Percentiles rank a stretch among this genome's conserved stretches.
Conservation (phyloP, 1,284 basidiomycete genomes). For the Pascua guehoae region DNA sequence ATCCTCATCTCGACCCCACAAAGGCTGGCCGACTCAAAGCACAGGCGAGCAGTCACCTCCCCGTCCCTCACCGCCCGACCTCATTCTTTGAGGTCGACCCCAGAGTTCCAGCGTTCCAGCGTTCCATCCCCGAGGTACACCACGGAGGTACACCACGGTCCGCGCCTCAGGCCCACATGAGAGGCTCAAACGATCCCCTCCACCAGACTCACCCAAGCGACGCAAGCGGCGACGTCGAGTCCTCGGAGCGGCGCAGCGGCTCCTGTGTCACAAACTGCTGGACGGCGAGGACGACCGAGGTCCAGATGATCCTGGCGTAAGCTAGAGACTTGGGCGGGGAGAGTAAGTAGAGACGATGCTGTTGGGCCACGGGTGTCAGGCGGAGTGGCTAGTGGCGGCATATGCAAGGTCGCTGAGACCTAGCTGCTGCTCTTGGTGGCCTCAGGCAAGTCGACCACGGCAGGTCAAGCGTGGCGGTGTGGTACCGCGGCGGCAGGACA, state of each 20-base stretch:
- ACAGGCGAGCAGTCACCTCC: too few relatives aligned
- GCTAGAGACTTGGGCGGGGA: neutral
- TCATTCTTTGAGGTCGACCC: too few relatives aligned
- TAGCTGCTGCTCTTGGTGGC: neutral
- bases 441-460: neutral
- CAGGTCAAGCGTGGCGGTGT: too few relatives aligned
- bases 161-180: too few relatives aligned
- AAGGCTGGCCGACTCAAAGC: too few relatives aligned
- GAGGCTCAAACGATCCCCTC: too few relatives aligned
- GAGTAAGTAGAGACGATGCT: neutral
- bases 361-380: too few relatives aligned
- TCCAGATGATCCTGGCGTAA: constrained; percentile 39
- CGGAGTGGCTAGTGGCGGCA: neutral
- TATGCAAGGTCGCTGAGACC: neutral
- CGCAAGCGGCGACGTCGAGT: constrained; percentile 34
- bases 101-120: too few relatives aligned
- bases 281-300: constrained; percentile 32
- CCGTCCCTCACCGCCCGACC: too few relatives aligned
- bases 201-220: constrained; percentile 33
- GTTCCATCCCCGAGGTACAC: too few relatives aligned
- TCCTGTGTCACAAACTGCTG: constrained; percentile 35
- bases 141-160: neutral
- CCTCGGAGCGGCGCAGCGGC: constrained; percentile 32
- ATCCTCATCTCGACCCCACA: too few relatives aligned
- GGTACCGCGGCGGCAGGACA: too few relatives aligned